phyloP scores from a whole-genome alignment of 768 basidiomycete genomes.

The Boletus reticulatus region DNA sequence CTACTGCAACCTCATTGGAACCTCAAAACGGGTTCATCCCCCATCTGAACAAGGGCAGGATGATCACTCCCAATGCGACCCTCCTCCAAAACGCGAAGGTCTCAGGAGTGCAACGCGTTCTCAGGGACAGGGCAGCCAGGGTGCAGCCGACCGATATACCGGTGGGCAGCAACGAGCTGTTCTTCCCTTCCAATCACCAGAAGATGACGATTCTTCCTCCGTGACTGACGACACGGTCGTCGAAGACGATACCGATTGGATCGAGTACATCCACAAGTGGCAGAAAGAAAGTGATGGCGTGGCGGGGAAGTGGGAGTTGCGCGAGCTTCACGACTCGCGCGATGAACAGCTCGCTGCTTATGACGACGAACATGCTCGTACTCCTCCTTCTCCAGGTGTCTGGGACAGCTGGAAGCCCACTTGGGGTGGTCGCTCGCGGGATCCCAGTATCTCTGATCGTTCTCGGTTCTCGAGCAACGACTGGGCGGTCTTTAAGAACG shows the following conservation, averaged over 20 bases:
- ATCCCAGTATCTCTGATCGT: neutral
- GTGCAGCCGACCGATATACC: too few relatives aligned
- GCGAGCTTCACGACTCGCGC: neutral
- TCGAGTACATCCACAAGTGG: neutral
- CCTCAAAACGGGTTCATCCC: neutral
- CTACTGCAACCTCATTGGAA: neutral
- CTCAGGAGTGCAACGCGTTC: too few relatives aligned
- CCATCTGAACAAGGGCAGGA: neutral
- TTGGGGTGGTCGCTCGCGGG: neutral
- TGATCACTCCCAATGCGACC: neutral
- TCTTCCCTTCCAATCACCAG: neutral
- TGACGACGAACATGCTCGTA: neutral
- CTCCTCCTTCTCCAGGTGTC: neutral
- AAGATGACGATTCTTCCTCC: neutral
- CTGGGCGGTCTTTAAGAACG: too few relatives aligned
- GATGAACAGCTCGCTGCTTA: neutral
- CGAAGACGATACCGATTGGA: neutral
- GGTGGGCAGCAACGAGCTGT: neutral
- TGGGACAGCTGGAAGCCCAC: neutral
- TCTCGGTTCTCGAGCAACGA: neutral
- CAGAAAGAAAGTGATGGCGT: neutral
- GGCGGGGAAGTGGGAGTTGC: neutral
- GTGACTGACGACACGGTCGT: neutral
- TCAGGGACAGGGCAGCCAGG: too few relatives aligned
- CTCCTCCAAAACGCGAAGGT: neutral